These are phyloP conservation scores for Gentiana macrophylla DNA, from an alignment of 257 asterid genomes.

Conservation along the genomic window DNA sequence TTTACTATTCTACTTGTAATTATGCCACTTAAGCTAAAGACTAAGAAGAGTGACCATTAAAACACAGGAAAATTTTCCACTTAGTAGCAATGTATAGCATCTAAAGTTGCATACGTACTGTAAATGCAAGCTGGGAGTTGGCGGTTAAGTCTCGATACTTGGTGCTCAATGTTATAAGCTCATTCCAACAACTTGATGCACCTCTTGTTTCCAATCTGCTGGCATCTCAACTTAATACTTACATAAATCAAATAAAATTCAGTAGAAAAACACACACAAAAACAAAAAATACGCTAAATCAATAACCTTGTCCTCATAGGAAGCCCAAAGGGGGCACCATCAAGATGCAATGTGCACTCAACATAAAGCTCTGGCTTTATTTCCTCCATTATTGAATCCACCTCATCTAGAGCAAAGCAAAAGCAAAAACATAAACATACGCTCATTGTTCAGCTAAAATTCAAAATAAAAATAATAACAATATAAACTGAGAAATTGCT, in stretches of 20 bases:
- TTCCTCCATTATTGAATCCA: slow-evolving; percentile 51
- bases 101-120: slow-evolving; percentile 37
- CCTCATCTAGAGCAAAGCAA: slow-evolving; percentile 35
- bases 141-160: slow-evolving; percentile 91
- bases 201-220: slow-evolving; percentile 75
- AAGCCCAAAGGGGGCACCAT: slow-evolving; percentile 98
- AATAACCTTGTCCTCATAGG: slow-evolving; percentile 86
- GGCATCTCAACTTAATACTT: slow-evolving; percentile 8
- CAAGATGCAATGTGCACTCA: slow-evolving; percentile 69
- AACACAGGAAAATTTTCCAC: no score
- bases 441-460: background rate
- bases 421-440: background rate
- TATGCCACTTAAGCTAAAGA: no score
- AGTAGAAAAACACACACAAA: background rate
- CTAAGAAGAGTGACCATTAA: no score
- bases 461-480: background rate
- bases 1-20: no score
- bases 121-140: slow-evolving; percentile 74
- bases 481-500: background rate
- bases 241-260: slow-evolving; percentile 3
- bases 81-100: no score
- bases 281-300: background rate
- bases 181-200: slow-evolving; percentile 85
- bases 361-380: slow-evolving; percentile 71
- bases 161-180: slow-evolving; percentile 84